phyloP scores from a whole-genome alignment of 1,284 basidiomycete genomes.

The Ustilago lituana region DNA sequence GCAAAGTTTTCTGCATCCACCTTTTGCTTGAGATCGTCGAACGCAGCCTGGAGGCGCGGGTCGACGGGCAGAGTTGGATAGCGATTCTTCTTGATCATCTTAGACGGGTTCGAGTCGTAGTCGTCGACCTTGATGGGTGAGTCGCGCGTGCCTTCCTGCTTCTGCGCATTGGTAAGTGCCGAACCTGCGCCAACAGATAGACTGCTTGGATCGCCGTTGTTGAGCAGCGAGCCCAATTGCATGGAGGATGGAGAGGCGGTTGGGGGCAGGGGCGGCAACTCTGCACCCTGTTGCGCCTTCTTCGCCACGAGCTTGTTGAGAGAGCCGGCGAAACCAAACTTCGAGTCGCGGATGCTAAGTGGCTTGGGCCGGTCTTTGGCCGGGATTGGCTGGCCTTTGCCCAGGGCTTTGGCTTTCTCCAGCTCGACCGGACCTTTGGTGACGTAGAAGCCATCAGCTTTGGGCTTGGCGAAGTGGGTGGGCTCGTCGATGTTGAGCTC shows the following conservation, averaged over 20 bases:
- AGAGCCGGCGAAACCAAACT: constrained; percentile 49
- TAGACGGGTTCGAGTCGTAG: constrained; percentile 70
- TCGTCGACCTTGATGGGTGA: constrained; percentile 72
- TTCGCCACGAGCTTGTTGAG: constrained; percentile 57
- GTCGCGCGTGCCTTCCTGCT: constrained; percentile 71
- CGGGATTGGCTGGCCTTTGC: constrained; percentile 18
- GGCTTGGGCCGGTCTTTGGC: constrained; percentile 24
- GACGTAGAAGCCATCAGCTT: constrained; percentile 93
- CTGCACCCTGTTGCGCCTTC: constrained; percentile 38
- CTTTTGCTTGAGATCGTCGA: constrained; percentile 75
- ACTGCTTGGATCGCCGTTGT: constrained; percentile 35
- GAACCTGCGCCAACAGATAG: constrained; percentile 19
- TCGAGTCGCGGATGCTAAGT: constrained; percentile 47
- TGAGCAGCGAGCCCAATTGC: constrained; percentile 45
- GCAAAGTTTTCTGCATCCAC: constrained; percentile 69
- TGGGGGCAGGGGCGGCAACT: constrained; percentile 30
- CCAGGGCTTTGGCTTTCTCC: constrained; percentile 39
- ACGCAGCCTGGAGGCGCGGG: constrained; percentile 74
- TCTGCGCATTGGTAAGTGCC: constrained; percentile 43
- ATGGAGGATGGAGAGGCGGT: constrained; percentile 27
- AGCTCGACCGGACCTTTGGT: constrained; percentile 64
- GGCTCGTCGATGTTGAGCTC: constrained; percentile 89
- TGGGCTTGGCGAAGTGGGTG: constrained; percentile 89
- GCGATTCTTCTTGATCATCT: constrained; percentile 49
- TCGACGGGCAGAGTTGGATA: constrained; percentile 70